A percentile compares a stretch with the other conserved stretches of the same genome.
These are phyloP conservation scores for Lippia alba DNA, from an alignment of 305 asterid genomes.

Conservation along the genomic window DNA sequence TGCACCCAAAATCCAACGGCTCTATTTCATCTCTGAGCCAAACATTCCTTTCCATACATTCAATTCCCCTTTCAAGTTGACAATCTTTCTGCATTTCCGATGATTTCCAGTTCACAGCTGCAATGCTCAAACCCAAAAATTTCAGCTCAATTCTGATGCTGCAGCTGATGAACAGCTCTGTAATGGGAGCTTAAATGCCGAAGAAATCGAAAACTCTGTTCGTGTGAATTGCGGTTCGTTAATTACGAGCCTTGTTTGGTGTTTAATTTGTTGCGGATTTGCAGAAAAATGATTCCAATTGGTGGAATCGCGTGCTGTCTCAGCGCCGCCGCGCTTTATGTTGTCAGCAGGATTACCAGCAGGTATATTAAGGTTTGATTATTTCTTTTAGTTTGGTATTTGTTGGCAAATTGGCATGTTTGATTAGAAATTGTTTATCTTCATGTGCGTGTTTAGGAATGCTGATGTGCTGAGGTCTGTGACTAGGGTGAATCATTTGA, in stretches of 20 bases:
- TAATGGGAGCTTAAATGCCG: constrained; percentile 26
- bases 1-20: constrained; percentile 22
- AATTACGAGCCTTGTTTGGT: background rate
- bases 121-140: constrained; percentile 12
- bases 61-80: constrained; percentile 8
- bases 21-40: constrained; percentile 22
- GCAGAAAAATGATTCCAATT: constrained; percentile 70
- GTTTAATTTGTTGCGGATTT: constrained; percentile 16
- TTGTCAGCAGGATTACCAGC: constrained; percentile 96
- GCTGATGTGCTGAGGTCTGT: constrained; percentile 86
- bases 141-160: constrained; percentile 11
- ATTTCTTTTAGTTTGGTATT: background rate
- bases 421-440: constrained; percentile 4
- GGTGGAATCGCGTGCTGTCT: constrained; percentile 91
- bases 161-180: background rate
- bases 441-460: constrained; percentile 55
- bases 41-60: constrained; percentile 21
- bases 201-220: constrained; percentile 19
- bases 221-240: constrained; percentile 17
- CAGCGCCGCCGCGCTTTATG: constrained; percentile 94
- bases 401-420: background rate
- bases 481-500: constrained; percentile 86
- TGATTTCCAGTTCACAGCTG: background rate
- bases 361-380: constrained; percentile 48
- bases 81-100: background rate